Conservation (phyloP, 805 yeast species). For the Yarrowia sp. region DNA sequence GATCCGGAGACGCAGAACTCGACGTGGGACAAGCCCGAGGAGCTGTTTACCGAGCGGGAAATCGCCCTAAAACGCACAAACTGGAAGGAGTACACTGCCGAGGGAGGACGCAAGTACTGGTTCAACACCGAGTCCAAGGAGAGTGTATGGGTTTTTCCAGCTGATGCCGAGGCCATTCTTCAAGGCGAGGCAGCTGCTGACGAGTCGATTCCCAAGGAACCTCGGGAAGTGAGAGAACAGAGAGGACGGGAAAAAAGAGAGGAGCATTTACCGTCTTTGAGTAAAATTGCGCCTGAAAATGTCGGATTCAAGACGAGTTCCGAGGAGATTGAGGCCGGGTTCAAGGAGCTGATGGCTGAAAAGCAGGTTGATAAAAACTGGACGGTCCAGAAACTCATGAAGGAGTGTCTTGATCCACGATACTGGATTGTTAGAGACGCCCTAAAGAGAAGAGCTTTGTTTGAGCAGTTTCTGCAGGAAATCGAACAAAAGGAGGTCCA, state of each 20-base stretch:
- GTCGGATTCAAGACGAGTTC: not conserved
- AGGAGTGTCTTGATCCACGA: conserved; percentile 62
- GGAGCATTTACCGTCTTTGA: conserved; percentile 3
- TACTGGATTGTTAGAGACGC: conserved; percentile 76
- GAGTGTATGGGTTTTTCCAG: conserved; percentile 84
- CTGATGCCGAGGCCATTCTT: conserved; percentile 52
- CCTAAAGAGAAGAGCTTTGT: conserved; percentile 62
- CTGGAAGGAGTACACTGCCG: conserved; percentile 61
- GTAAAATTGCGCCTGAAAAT: conserved; percentile 35
- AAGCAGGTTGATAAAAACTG: conserved; percentile 72
- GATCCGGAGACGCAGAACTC: conserved; percentile 70
- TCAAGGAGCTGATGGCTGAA: conserved; percentile 60
- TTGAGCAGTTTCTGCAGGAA: conserved; percentile 62
- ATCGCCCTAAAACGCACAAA: conserved; percentile 59
- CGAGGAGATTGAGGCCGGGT: conserved; percentile 53
- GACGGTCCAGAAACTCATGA: conserved; percentile 74
- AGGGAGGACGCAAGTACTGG: conserved; percentile 71
- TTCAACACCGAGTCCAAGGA: conserved; percentile 67
- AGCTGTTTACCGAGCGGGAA: conserved; percentile 50
- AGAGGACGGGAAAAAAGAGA: conserved; percentile 7
- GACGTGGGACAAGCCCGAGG: conserved; percentile 82
- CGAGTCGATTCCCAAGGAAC: conserved; percentile 14
- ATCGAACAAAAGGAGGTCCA: conserved; percentile 60
- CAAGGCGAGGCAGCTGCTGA: conserved; percentile 13
- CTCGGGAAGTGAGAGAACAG: conserved; percentile 9